phyloP scores from a whole-genome alignment of 2,329 filamentous ascomycete genomes.

The Shiraia sp. region DNA sequence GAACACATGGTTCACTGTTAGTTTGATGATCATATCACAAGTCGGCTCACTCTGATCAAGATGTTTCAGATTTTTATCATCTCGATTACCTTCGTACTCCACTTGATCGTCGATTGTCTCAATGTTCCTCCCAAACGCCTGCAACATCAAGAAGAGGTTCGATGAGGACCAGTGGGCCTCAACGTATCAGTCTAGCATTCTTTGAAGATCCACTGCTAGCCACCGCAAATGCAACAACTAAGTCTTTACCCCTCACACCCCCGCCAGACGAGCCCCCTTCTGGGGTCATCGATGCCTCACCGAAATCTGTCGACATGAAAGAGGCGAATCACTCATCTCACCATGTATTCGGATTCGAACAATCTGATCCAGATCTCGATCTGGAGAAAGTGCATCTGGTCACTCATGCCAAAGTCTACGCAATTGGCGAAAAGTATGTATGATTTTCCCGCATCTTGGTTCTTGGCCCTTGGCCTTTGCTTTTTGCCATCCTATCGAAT shows the following conservation, averaged over 20 bases:
- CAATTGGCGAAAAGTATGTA: conserved; percentile 54
- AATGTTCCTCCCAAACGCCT: conserved; percentile 26
- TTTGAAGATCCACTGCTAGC: conserved; percentile 46
- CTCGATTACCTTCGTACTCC: conserved; percentile 45
- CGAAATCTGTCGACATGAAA: conserved; percentile 37
- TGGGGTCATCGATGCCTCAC: conserved; percentile 23
- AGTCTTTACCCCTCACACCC: conserved; percentile 29
- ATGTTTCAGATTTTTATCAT: conserved; percentile 45
- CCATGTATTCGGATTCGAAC: conserved; percentile 32
- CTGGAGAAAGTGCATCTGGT: conserved; percentile 48
- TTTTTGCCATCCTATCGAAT: conserved; percentile 10
- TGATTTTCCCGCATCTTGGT: conserved; percentile 12
- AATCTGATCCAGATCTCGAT: conserved; percentile 41
- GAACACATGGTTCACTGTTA: conserved; percentile 49
- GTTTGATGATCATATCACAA: conserved; percentile 14
- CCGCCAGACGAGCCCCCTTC: conserved; percentile 28
- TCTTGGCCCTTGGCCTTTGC: neutral
- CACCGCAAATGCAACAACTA: conserved; percentile 29
- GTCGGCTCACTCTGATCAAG: conserved; percentile 18
- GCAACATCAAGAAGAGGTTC: conserved; percentile 25
- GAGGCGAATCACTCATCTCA: conserved; percentile 40
- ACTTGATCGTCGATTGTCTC: conserved; percentile 34
- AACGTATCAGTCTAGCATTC: conserved; percentile 37
- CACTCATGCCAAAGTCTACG: conserved; percentile 54
- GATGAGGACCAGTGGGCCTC: conserved; percentile 17